phyloP scores from a whole-genome alignment of 805 yeast species.

The Candida jianshihensis region DNA sequence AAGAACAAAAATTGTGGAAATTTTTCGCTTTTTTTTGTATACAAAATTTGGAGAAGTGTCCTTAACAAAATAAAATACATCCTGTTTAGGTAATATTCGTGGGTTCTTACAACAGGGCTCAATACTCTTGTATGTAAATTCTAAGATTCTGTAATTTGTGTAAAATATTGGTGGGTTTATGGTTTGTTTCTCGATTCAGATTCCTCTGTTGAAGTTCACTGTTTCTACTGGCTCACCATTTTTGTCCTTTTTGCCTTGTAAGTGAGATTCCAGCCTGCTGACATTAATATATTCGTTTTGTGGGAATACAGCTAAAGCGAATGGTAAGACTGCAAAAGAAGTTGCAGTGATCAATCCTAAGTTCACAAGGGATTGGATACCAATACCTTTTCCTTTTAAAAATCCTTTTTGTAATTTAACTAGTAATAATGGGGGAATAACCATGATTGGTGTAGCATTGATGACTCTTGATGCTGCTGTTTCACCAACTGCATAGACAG shows the following conservation, averaged over 20 bases:
- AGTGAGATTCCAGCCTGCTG: slow-evolving; percentile 53
- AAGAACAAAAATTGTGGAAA: not conserved
- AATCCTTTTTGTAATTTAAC: slow-evolving; percentile 69
- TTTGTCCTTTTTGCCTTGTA: slow-evolving; percentile 53
- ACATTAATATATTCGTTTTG: slow-evolving; percentile 66
- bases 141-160: too few species aligned
- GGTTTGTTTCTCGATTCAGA: slow-evolving; percentile 35
- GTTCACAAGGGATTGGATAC: slow-evolving; percentile 64
- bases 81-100: too few species aligned
- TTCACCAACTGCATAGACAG: slow-evolving; percentile 89
- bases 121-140: not conserved
- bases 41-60: not conserved
- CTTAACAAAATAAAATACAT: not conserved
- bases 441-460: slow-evolving; percentile 98
- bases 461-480: slow-evolving; percentile 93
- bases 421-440: slow-evolving; percentile 81
- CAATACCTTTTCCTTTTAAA: slow-evolving; percentile 59
- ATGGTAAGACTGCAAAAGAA: slow-evolving; percentile 82
- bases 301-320: slow-evolving; percentile 94
- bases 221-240: slow-evolving; percentile 49
- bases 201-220: slow-evolving; percentile 91
- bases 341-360: slow-evolving; percentile 82
- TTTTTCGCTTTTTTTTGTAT: not conserved
- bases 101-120: too few species aligned
- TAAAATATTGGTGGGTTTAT: not conserved